Base-by-base conservation (phyloP, 345 rosid species). In the Populus davidiana region DNA sequence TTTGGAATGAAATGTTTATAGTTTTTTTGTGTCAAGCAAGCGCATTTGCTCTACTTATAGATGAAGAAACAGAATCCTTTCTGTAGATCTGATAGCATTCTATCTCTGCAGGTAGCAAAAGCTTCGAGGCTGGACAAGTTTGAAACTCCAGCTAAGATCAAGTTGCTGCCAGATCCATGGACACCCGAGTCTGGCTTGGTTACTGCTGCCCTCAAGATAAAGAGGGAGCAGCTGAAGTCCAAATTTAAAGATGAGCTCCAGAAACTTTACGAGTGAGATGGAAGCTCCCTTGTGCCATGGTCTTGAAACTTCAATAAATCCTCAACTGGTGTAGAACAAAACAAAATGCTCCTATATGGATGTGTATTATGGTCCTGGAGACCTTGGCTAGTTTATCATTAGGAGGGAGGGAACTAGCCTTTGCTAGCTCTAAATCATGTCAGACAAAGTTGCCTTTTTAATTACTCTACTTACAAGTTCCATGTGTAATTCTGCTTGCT, bases 111-210 rank as follows among this genome's bases (percentile, higher is more conserved):
- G 97, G 94, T 86, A 5, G 97, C 81, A 17, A 93, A 86, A 75
- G 85, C 75, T 5, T 89, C 94, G 72, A 89, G 86, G 72, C 80
- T 94, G 66, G 91, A 89, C 77, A 94, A 90, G 77, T 90, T 91
- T 81, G 98, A 94, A 81, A 73, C 82, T 43, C 98, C 98, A 13
- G 86, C 86, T 41, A 94, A 88, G 91, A 86, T 94, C 36, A 94
- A 87, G 84, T 73, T 93, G 87, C 10, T 94, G 29, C 78, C 94
- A 0, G 95, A 93, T 27, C 89, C 89, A 21, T 93, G 97, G 98
- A 91, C 97, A 66, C 98, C 97, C 0, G 92, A 93, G 74, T 86
- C 92, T 0, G 96, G 96, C 20, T 75, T 93, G 65, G 96, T 90
- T 47, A 93, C 92, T 5, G 92, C 89, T 38, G 94, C 98, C 27